These are phyloP conservation scores for Psidium friedrichsthalianum DNA, from an alignment of 345 rosid genomes.

Conservation along the genomic window DNA sequence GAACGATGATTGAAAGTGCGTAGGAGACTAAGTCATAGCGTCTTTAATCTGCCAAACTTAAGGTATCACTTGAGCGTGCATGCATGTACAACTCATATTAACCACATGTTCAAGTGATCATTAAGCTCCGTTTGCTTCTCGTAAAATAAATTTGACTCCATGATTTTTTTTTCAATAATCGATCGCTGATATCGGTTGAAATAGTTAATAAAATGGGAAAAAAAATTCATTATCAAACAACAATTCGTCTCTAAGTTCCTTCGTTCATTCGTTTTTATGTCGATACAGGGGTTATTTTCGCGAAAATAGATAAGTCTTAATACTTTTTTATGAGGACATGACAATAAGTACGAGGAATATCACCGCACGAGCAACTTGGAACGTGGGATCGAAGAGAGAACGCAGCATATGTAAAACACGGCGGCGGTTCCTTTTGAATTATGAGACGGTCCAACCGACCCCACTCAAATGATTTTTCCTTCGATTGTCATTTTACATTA, in stretches of 20 bases:
- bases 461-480: background rate
- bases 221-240: background rate
- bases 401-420: background rate
- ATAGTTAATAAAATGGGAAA: background rate
- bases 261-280: accelerated
- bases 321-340: too few relatives aligned
- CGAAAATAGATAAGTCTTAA: too few relatives aligned
- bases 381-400: background rate
- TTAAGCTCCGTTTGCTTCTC: background rate
- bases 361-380: background rate
- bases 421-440: background rate
- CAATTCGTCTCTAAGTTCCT: background rate
- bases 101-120: background rate
- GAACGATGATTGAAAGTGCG: background rate
- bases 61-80: background rate
- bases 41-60: too few relatives aligned
- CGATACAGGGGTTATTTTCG: too few relatives aligned
- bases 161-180: too few relatives aligned
- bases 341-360: too few relatives aligned
- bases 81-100: background rate
- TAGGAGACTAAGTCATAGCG: background rate
- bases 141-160: too few relatives aligned
- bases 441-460: background rate
- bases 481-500: background rate
- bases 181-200: accelerated